Conservation (phyloP, 352 stramenopile genomes). For the Globisporangium okanoganense region DNA sequence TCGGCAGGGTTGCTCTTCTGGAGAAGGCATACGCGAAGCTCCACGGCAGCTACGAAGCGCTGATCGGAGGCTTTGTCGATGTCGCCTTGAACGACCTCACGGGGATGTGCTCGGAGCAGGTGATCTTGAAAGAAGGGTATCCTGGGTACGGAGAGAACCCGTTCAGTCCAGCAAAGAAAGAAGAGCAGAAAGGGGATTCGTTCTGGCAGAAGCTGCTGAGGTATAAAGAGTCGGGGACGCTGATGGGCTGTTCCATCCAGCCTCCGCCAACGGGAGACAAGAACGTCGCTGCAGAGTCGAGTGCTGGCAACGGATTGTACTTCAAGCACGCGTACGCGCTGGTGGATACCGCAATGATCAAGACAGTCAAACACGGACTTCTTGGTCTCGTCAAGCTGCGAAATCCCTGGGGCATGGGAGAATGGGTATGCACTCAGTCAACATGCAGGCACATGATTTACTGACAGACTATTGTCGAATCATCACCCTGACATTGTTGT, state of each 20-base stretch:
- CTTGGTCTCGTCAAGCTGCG: slow-evolving; percentile 78
- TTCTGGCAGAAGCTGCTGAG: slow-evolving; percentile 80
- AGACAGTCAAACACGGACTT: slow-evolving; percentile 39
- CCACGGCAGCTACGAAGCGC: slow-evolving; percentile 82
- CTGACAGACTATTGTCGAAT: background rate
- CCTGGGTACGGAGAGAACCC: slow-evolving; percentile 74
- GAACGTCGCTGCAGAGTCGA: slow-evolving; percentile 61
- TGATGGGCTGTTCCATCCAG: slow-evolving; percentile 93
- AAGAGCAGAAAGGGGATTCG: slow-evolving; percentile 46
- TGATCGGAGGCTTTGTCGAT: slow-evolving; percentile 90
- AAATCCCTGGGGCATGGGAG: slow-evolving; percentile 90
- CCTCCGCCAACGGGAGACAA: slow-evolving; percentile 54
- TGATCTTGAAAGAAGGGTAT: slow-evolving; percentile 83
- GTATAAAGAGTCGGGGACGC: slow-evolving; percentile 78
- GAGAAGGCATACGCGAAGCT: slow-evolving; percentile 94
- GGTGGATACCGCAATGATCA: slow-evolving; percentile 73
- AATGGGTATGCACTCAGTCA: slow-evolving; percentile 65
- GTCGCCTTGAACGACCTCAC: slow-evolving; percentile 89
- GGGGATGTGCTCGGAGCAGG: slow-evolving; percentile 84
- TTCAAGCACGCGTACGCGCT: slow-evolving; percentile 89
- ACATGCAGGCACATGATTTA: background rate
- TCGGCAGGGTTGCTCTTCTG: slow-evolving; percentile 71
- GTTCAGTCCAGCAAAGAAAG: slow-evolving; percentile 34
- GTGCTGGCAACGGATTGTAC: slow-evolving; percentile 77
- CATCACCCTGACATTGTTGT: background rate